phyloP scores from a whole-genome alignment of 306 rosid genomes.

The Prunus armeniaca region DNA sequence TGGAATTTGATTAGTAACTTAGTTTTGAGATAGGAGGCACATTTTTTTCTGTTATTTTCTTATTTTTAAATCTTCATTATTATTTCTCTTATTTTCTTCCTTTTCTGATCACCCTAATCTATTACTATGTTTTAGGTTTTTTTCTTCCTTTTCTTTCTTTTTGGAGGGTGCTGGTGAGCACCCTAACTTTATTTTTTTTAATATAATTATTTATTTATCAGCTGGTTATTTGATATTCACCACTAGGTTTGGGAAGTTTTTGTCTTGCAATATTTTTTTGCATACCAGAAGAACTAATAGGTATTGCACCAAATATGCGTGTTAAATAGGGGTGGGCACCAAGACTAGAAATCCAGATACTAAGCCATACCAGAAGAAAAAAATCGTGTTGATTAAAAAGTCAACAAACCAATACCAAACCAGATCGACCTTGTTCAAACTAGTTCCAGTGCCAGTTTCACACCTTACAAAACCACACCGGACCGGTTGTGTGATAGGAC shows the following conservation, averaged over 20 bases:
- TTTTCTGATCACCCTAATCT: no score
- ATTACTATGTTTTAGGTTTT: not conserved
- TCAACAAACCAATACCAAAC: no score
- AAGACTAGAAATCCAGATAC: no score
- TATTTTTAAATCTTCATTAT: not conserved
- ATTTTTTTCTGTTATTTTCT: not conserved
- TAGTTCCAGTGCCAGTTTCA: no score
- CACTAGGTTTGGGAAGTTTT: no score
- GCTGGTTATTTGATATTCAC: not conserved
- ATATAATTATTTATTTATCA: not conserved
- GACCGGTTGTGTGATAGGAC: rapidly evolving
- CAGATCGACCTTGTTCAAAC: rapidly evolving
- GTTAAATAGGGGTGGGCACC: no score
- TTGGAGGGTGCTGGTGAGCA: not conserved
- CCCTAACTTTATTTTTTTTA: not conserved
- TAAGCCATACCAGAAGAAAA: no score
- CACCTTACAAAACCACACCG: rapidly evolving
- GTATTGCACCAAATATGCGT: not conserved
- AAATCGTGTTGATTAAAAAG: no score
- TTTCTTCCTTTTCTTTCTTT: not conserved
- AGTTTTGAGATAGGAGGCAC: not conserved
- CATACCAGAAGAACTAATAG: not conserved
- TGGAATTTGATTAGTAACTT: not conserved
- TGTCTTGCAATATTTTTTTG: not conserved
- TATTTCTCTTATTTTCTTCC: not conserved